Conservation (phyloP, 106 monocot species). For the Gastrodia elata region DNA sequence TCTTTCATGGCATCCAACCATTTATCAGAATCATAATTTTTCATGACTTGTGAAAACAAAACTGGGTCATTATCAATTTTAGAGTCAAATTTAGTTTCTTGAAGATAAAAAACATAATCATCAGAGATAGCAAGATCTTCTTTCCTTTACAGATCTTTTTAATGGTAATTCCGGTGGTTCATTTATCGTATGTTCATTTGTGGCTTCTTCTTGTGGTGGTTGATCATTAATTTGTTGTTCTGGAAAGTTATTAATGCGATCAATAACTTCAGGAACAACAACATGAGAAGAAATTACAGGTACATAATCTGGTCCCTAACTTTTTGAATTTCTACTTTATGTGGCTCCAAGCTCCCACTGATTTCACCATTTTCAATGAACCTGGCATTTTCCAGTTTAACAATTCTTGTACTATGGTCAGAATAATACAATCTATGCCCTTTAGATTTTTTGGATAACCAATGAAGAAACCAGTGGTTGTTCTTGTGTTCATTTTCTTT, state of each 20-base stretch:
- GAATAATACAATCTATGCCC: conserved; percentile 8
- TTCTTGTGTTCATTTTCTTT: conserved; percentile 5
- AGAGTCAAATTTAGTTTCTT: conserved; percentile 12
- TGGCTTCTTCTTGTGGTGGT: not conserved
- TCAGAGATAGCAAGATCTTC: conserved; percentile 7
- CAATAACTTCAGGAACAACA: conserved; percentile 2
- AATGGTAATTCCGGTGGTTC: conserved; percentile 5
- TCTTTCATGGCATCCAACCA: too few relatives aligned
- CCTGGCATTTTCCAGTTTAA: conserved; percentile 6
- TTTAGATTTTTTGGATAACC: too few relatives aligned
- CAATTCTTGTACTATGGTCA: conserved; percentile 3
- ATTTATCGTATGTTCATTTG: not conserved
- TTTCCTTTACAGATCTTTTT: conserved; percentile 11
- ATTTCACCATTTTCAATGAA: conserved; percentile 11
- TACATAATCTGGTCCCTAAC: not conserved
- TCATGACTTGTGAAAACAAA: too few relatives aligned
- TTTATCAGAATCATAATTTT: too few relatives aligned
- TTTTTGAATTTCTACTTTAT: conserved; percentile 4
- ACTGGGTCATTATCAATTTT: too few relatives aligned
- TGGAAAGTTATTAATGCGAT: too few relatives aligned
- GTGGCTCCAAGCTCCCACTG: not conserved
- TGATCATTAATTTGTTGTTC: conserved; percentile 8
- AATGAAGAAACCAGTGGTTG: conserved; percentile 7
- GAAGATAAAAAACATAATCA: conserved; percentile 19
- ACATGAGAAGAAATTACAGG: not conserved